Percentiles rank a stretch among this genome's conserved stretches.
Conservation (phyloP, 768 basidiomycete species). For the Boletus rufocinnamomeus region DNA sequence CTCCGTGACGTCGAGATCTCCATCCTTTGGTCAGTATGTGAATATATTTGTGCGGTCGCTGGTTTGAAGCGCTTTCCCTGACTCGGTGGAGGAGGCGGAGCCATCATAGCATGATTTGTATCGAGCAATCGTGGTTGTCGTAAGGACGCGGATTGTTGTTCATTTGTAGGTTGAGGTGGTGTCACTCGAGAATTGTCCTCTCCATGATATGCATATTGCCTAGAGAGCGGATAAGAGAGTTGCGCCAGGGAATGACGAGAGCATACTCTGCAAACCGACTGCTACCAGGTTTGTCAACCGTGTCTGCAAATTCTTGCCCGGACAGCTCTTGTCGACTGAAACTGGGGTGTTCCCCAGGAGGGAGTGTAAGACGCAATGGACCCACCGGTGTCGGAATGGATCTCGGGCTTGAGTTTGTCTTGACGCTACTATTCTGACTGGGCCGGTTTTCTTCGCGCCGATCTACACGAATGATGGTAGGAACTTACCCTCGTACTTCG, state of each 20-base stretch:
- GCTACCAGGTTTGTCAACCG: conserved; percentile 46
- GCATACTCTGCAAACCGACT: conserved; percentile 53
- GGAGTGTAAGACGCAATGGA: conserved; percentile 68
- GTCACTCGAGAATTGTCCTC: conserved; percentile 46
- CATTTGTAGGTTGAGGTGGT: conserved; percentile 41
- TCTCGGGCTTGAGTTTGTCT: conserved; percentile 60
- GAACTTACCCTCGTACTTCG: conserved; percentile 44
- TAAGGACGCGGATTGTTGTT: conserved; percentile 43
- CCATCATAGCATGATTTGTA: conserved; percentile 35
- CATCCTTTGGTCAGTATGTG: conserved; percentile 13
- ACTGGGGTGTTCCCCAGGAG: conserved; percentile 51
- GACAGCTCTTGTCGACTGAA: conserved; percentile 35
- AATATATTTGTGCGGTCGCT: conserved; percentile 17
- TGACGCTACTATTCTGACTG: conserved; percentile 26
- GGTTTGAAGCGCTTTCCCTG: conserved; percentile 30
- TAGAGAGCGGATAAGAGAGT: conserved; percentile 32
- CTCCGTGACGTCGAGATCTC: conserved; percentile 15
- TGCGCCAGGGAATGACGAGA: conserved; percentile 8
- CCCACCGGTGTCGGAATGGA: conserved; percentile 55
- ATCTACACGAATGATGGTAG: background rate
- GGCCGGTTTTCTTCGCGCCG: conserved; percentile 1
- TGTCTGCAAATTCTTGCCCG: conserved; percentile 12
- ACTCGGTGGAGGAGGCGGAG: conserved; percentile 31
- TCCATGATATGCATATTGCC: conserved; percentile 68
- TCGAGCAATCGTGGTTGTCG: conserved; percentile 38